A percentile compares a stretch with the other conserved stretches of the same genome.
These are phyloP conservation scores for Cutaneotrichosporon spelunceum DNA, from an alignment of 1,284 basidiomycete genomes.

Conservation along the genomic window DNA sequence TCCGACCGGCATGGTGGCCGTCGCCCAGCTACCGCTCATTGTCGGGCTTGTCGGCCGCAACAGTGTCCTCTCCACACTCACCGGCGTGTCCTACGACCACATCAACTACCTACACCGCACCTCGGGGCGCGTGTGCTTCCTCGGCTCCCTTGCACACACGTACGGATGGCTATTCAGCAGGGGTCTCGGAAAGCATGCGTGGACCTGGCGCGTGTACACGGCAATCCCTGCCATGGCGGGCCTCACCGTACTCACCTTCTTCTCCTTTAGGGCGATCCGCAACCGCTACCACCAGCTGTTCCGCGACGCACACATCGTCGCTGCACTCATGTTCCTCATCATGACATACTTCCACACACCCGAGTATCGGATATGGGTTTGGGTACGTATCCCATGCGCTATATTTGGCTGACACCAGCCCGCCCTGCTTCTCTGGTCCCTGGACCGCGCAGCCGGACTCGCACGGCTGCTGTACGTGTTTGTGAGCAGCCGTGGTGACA, in stretches of 20 bases:
- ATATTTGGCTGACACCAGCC: background rate
- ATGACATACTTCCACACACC: conserved; percentile 23
- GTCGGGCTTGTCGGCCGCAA: conserved; percentile 63
- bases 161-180: conserved; percentile 24
- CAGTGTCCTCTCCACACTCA: conserved; percentile 61
- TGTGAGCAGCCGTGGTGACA: conserved; percentile 13
- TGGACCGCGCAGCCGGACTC: conserved; percentile 7
- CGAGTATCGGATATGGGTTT: conserved; percentile 6
- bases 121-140: conserved; percentile 30
- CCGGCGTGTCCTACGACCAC: conserved; percentile 62
- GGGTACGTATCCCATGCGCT: background rate
- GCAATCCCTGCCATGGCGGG: conserved; percentile 7
- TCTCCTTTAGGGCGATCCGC: conserved; percentile 47
- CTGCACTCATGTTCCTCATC: conserved; percentile 35
- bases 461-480: background rate
- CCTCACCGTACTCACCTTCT: conserved; percentile 26
- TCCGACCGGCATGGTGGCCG: conserved; percentile 7
- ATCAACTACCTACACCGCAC: conserved; percentile 44
- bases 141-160: conserved; percentile 35
- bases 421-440: conserved; percentile 17
- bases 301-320: conserved; percentile 9
- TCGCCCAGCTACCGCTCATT: conserved; percentile 62
- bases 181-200: conserved; percentile 22
- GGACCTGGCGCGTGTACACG: conserved; percentile 9
- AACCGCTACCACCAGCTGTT: conserved; percentile 9